These are phyloP conservation scores for Lachancea meyersii DNA, from an alignment of 805 yeast genomes.

Conservation along the genomic window DNA sequence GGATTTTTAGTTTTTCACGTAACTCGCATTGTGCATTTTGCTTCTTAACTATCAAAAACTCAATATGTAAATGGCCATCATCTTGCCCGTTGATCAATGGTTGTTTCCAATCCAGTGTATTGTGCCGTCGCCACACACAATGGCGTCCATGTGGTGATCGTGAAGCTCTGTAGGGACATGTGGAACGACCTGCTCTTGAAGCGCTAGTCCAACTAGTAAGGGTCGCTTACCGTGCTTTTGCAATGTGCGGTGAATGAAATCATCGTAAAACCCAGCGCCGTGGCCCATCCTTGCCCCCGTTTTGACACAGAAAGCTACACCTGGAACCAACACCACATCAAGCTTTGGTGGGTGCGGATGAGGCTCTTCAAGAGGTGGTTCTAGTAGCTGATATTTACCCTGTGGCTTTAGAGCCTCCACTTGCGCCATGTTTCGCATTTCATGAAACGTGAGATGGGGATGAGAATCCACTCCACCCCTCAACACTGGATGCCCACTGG, in stretches of 20 bases:
- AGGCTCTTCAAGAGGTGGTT: slow-evolving; percentile 44
- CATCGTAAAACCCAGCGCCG: slow-evolving; percentile 92
- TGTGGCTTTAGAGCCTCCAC: slow-evolving; percentile 49
- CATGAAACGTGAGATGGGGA: slow-evolving; percentile 52
- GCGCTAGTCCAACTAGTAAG: slow-evolving; percentile 26
- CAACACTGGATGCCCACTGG: slow-evolving; percentile 27
- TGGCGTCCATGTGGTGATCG: slow-evolving; percentile 29
- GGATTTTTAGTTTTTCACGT: background rate
- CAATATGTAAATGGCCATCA: too few relatives aligned
- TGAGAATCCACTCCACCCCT: slow-evolving; percentile 13
- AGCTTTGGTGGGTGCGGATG: slow-evolving; percentile 34
- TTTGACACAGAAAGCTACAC: slow-evolving; percentile 57
- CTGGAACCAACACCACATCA: slow-evolving; percentile 78
- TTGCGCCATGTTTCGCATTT: slow-evolving; percentile 38
- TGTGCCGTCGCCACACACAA: slow-evolving; percentile 28
- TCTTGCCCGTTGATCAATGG: too few relatives aligned
- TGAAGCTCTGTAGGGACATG: slow-evolving; percentile 26
- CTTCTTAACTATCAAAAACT: background rate
- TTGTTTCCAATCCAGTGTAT: slow-evolving; percentile 25
- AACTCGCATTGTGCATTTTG: background rate
- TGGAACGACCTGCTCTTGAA: slow-evolving; percentile 26
- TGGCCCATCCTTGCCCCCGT: slow-evolving; percentile 66
- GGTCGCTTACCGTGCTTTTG: slow-evolving; percentile 21
- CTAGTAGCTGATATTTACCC: slow-evolving; percentile 62
- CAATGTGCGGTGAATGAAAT: slow-evolving; percentile 49